Percentiles rank a stretch among this genome's conserved stretches.
These are phyloP conservation scores for Cerrena zonata DNA, from an alignment of 1,284 basidiomycete genomes.

Conservation along the genomic window DNA sequence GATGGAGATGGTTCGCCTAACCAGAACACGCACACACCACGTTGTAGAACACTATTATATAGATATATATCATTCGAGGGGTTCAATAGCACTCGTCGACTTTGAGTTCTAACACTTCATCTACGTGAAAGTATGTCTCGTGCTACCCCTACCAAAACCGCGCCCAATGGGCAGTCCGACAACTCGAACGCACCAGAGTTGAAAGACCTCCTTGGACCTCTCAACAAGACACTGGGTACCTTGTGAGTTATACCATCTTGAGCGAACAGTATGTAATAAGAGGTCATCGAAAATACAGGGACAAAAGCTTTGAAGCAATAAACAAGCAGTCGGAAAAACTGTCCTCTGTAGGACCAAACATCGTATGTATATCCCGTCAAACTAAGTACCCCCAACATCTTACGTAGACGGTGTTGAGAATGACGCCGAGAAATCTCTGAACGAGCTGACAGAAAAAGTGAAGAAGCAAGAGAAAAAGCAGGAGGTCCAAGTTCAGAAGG, in stretches of 20 bases:
- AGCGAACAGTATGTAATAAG: neutral
- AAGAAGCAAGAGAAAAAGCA: slow-evolving; percentile 32
- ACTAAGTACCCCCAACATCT: too few species aligned
- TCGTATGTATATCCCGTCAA: slow-evolving; percentile 26
- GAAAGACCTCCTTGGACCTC: slow-evolving; percentile 17
- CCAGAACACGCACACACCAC: too few species aligned
- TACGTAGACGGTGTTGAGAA: too few species aligned
- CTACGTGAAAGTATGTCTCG: neutral
- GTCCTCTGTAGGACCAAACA: slow-evolving; percentile 23
- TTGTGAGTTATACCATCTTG: slow-evolving; percentile 16
- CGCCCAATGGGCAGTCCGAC: slow-evolving; percentile 11
- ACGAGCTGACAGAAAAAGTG: slow-evolving; percentile 30
- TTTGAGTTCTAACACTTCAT: neutral
- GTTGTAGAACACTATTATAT: too few species aligned
- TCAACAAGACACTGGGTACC: slow-evolving; percentile 16
- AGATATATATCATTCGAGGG: too few species aligned
- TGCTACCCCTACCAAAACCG: neutral
- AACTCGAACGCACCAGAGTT: slow-evolving; percentile 16
- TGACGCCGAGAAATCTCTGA: too few species aligned
- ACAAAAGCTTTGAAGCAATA: neutral
- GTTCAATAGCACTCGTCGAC: too few species aligned
- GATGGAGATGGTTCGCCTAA: too few species aligned
- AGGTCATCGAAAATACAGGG: neutral
- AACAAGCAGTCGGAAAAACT: slow-evolving; percentile 29
- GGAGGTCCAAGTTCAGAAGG: slow-evolving; percentile 26